phyloP scores from a whole-genome alignment of 2,329 filamentous ascomycete species.

The Colletotrichum chrysophilum region DNA sequence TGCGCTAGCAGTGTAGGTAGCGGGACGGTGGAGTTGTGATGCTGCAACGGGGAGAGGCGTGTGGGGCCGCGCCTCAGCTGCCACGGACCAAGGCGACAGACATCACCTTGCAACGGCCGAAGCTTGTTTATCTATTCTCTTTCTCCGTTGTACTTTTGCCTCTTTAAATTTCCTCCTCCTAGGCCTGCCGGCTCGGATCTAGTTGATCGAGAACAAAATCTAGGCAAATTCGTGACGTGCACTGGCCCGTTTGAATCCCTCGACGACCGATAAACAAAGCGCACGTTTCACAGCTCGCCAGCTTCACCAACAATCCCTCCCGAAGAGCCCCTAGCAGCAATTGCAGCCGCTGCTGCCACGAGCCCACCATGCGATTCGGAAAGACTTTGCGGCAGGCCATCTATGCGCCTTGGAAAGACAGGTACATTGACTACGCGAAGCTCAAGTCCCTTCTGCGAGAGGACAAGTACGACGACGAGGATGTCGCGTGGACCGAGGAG shows the following conservation, averaged over 20 bases:
- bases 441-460: slow-evolving; percentile 90
- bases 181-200: background rate
- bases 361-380: slow-evolving; percentile 82
- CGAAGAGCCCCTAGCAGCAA: background rate
- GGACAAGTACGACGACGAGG: slow-evolving; percentile 65
- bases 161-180: background rate
- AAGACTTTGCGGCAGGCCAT: slow-evolving; percentile 81
- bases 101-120: slow-evolving; percentile 1
- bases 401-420: slow-evolving; percentile 87
- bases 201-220: background rate
- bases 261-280: background rate
- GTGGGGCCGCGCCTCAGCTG: slow-evolving; percentile 7
- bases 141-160: background rate
- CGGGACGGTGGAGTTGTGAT: slow-evolving; percentile 2
- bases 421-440: slow-evolving; percentile 96
- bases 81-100: background rate
- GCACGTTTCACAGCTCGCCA: background rate
- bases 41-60: background rate
- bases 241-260: background rate
- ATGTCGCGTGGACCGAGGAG: slow-evolving; percentile 83
- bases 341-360: background rate
- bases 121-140: slow-evolving; percentile 10
- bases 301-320: background rate
- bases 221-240: background rate
- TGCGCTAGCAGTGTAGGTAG: background rate